Conservation (phyloP, 208 protist genomes). For the Wallacemonas rigidus region DNA sequence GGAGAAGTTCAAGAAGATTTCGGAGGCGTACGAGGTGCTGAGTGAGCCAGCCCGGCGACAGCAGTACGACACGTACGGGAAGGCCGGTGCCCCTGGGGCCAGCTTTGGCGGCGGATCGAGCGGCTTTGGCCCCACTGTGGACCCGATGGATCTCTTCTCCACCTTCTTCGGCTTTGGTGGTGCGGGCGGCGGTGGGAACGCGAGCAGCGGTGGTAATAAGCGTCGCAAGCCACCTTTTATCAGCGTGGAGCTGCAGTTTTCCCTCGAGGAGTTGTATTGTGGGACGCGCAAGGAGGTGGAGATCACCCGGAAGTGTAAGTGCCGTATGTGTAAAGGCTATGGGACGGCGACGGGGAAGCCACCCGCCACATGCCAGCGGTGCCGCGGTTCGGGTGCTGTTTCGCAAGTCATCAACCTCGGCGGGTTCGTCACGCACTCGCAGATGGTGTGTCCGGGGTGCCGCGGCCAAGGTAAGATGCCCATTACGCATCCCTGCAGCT, state of each 20-base stretch:
- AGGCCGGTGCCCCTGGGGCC: conserved; percentile 56
- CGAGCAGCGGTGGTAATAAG: conserved; percentile 61
- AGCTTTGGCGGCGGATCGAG: conserved; percentile 76
- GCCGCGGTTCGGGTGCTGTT: conserved; percentile 84
- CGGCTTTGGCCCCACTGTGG: conserved; percentile 80
- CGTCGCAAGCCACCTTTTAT: conserved; percentile 90
- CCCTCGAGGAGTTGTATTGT: conserved; percentile 97
- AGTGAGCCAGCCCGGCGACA: conserved; percentile 86
- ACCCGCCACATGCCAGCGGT: conserved; percentile 75
- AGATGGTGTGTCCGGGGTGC: conserved; percentile 85
- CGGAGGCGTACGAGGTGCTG: conserved; percentile 96
- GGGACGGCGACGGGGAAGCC: conserved; percentile 46
- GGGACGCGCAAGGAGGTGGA: conserved; percentile 93
- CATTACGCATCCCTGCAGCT: conserved; percentile 21
- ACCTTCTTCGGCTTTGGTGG: conserved; percentile 74
- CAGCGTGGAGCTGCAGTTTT: conserved; percentile 86
- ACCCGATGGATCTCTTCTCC: conserved; percentile 86
- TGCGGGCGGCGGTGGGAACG: conserved; percentile 47
- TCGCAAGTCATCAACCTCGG: conserved; percentile 76
- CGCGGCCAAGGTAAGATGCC: conserved; percentile 53
- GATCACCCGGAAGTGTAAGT: conserved; percentile 74
- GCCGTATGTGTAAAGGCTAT: conserved; percentile 58
- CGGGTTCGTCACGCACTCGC: conserved; percentile 89
- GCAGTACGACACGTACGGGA: conserved; percentile 92
- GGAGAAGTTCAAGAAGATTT: conserved; percentile 86